These are phyloP conservation scores for Beauveria caledonica DNA, from an alignment of 2,329 filamentous ascomycete genomes.

Conservation along the genomic window DNA sequence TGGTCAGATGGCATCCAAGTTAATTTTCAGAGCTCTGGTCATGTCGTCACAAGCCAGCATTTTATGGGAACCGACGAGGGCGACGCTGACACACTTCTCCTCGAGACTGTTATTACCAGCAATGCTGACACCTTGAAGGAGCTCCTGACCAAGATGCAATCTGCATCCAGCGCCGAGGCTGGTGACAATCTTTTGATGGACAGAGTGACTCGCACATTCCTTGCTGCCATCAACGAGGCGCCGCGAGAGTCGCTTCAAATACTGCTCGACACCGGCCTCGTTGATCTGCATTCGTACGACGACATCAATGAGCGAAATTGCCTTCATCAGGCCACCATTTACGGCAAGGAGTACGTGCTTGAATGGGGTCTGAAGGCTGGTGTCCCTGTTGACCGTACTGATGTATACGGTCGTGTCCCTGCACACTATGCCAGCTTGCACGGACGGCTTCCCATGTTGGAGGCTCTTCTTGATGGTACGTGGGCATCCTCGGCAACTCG, in stretches of 20 bases:
- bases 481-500: background rate
- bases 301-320: constrained; percentile 98
- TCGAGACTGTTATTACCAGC: constrained; percentile 78
- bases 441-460: constrained; percentile 76
- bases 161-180: constrained; percentile 41
- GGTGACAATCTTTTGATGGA: constrained; percentile 54
- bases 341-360: constrained; percentile 74
- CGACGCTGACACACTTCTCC: constrained; percentile 78
- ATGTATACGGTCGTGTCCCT: constrained; percentile 90
- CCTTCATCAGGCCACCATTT: constrained; percentile 92
- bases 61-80: constrained; percentile 72
- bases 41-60: constrained; percentile 58
- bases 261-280: constrained; percentile 70
- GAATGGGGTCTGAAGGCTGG: constrained; percentile 63
- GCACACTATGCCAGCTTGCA: constrained; percentile 96
- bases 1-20: constrained; percentile 97
- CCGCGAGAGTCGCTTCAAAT: constrained; percentile 66
- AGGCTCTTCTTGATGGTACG: constrained; percentile 59
- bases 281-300: constrained; percentile 89
- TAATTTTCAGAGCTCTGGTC: constrained; percentile 60
- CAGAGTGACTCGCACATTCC: constrained; percentile 79
- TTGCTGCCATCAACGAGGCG: constrained; percentile 81
- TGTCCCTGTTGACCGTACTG: constrained; percentile 71
- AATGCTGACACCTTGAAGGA: constrained; percentile 72
- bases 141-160: constrained; percentile 65